Percentiles rank a stretch among this genome's conserved stretches.
These are phyloP conservation scores for Fusarium agapanthi DNA, from an alignment of 2,329 filamentous ascomycete species.

Conservation along the genomic window DNA sequence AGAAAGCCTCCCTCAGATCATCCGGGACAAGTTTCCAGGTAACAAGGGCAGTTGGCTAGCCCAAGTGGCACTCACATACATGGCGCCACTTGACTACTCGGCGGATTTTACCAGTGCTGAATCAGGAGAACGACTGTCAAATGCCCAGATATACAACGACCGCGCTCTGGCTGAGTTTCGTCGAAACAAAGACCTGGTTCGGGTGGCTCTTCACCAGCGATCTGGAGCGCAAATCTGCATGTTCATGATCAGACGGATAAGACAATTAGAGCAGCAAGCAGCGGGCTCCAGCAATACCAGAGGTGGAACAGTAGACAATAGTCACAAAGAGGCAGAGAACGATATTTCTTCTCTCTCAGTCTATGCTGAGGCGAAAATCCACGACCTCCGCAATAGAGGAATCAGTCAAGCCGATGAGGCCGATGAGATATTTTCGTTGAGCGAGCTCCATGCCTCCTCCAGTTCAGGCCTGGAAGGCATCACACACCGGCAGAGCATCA, in stretches of 20 bases:
- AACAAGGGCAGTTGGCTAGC: not conserved
- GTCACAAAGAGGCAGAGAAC: not conserved
- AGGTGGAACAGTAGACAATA: fast-evolving
- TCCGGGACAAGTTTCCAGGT: not conserved
- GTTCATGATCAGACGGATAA: not conserved
- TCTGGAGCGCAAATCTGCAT: not conserved
- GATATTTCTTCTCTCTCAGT: fast-evolving
- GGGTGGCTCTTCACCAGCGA: not conserved
- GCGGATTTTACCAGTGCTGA: not conserved
- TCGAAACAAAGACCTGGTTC: not conserved
- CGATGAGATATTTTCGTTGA: not conserved
- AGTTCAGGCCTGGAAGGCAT: not conserved
- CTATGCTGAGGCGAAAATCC: not conserved
- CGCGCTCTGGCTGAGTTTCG: not conserved
- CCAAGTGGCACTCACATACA: not conserved
- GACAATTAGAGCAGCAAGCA: not conserved
- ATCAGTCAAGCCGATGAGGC: not conserved
- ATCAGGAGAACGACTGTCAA: not conserved
- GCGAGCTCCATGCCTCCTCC: not conserved
- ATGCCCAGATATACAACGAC: not conserved
- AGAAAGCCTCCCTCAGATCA: not conserved
- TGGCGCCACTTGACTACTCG: not conserved
- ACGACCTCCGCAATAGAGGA: not conserved
- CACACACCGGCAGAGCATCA: not conserved
- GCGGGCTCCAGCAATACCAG: not conserved